Evolutionary conservation across 2,329 filamentous ascomycete species (phyloP).

Genomic region (Chaetomiaceae sp.): DNA sequence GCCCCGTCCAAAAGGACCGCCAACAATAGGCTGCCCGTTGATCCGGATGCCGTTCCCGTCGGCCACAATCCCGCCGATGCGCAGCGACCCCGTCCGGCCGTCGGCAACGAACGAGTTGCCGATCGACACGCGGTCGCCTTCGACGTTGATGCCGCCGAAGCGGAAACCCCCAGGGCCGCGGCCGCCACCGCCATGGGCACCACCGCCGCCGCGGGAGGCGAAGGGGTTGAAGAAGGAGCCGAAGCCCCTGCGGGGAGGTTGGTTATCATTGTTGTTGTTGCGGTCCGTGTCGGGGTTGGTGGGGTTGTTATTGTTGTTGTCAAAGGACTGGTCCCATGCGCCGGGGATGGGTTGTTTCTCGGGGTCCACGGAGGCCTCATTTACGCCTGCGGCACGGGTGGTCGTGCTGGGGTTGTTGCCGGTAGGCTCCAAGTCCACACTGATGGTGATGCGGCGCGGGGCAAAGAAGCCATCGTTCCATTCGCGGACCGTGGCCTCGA

Average conservation of each 20-base stretch:
- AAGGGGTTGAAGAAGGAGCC: slow-evolving; percentile 19
- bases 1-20: not conserved
- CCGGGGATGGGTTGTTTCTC: slow-evolving; percentile 29
- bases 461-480: slow-evolving; percentile 57
- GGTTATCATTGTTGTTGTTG: not conserved
- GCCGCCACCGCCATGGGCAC: not conserved
- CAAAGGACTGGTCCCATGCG: slow-evolving; percentile 31
- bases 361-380: not conserved
- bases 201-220: slow-evolving; percentile 7
- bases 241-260: not conserved
- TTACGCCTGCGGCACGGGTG: slow-evolving; percentile 12
- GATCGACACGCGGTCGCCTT: slow-evolving; percentile 41
- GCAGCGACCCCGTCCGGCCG: slow-evolving; percentile 37
- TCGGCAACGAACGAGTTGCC: slow-evolving; percentile 43
- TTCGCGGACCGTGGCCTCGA: slow-evolving; percentile 43
- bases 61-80: slow-evolving; percentile 42
- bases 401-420: not conserved
- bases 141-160: slow-evolving; percentile 39
- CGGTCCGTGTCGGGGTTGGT: not conserved
- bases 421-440: slow-evolving; percentile 22
- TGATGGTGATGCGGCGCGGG: slow-evolving; percentile 45
- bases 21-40: slow-evolving; percentile 26
- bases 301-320: slow-evolving; percentile 16
- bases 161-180: slow-evolving; percentile 28
- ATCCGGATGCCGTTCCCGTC: slow-evolving; percentile 33